Conservation (phyloP, 371 early-diverging fungal genomes). For the Syncephalis plumigaleata region DNA sequence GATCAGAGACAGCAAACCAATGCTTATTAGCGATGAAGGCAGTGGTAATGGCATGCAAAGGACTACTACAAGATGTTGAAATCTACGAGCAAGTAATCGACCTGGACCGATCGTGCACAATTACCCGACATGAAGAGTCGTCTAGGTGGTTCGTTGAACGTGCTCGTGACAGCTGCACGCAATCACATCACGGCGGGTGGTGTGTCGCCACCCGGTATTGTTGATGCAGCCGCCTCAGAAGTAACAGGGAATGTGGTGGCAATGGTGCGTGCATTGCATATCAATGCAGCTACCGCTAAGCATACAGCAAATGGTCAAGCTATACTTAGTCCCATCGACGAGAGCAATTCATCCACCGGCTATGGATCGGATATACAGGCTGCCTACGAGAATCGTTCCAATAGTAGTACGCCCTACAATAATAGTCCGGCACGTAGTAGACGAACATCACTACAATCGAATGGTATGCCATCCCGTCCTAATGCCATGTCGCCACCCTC, state of each 20-base stretch:
- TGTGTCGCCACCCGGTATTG: constrained; percentile 37
- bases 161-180: constrained; percentile 32
- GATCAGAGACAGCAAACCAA: constrained; percentile 44
- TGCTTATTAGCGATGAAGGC: constrained; percentile 66
- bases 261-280: constrained; percentile 21
- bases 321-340: background rate
- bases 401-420: constrained; percentile 1
- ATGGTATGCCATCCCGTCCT: background rate
- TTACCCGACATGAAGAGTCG: no score
- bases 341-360: background rate
- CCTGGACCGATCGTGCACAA: constrained; percentile 4
- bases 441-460: background rate
- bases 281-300: no score
- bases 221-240: constrained; percentile 64
- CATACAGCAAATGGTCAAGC: background rate
- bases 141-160: no score
- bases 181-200: constrained; percentile 58
- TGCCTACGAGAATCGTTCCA: background rate
- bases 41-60: constrained; percentile 63
- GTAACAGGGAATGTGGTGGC: constrained; percentile 58
- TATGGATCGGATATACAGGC: background rate
- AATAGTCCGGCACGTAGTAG: constrained; percentile 13
- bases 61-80: constrained; percentile 67
- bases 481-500: constrained; percentile 5
- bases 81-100: constrained; percentile 23